These are phyloP conservation scores for Pseudodiploospora longispora DNA, from an alignment of 2,329 filamentous ascomycete species.

Conservation along the genomic window DNA sequence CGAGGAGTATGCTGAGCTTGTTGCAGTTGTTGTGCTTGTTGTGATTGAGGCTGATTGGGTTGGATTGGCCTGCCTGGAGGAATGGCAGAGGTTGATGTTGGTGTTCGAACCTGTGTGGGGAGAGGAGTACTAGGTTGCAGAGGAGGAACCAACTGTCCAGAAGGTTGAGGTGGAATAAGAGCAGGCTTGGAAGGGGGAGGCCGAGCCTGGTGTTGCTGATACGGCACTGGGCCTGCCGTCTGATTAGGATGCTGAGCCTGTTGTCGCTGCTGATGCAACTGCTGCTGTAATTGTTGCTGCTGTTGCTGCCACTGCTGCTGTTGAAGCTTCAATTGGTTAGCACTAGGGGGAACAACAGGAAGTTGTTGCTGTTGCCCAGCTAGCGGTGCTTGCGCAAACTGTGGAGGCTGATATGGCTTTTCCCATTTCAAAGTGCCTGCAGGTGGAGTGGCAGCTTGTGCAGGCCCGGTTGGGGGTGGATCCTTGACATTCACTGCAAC, in stretches of 20 bases:
- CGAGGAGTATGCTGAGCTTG: slow-evolving; percentile 14
- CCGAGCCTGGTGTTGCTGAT: slow-evolving; percentile 16
- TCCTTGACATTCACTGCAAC: slow-evolving; percentile 2
- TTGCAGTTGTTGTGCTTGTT: slow-evolving; percentile 10
- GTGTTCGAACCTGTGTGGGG: slow-evolving; percentile 20
- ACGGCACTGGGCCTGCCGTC: slow-evolving; percentile 9
- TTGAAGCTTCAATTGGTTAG: slow-evolving; percentile 5
- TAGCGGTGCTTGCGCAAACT: slow-evolving; percentile 16
- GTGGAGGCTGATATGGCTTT: slow-evolving; percentile 31
- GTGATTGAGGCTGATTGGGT: slow-evolving; percentile 16
- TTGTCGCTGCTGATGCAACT: slow-evolving; percentile 12
- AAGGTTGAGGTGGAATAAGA: slow-evolving; percentile 26
- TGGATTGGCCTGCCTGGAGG: slow-evolving; percentile 26
- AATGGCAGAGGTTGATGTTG: slow-evolving; percentile 25
- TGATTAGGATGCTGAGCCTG: slow-evolving; percentile 12
- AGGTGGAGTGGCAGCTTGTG: slow-evolving; percentile 15
- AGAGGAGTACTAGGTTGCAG: slow-evolving; percentile 25
- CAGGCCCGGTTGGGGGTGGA: slow-evolving; percentile 20
- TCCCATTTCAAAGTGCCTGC: slow-evolving; percentile 31
- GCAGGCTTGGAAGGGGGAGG: slow-evolving; percentile 20
- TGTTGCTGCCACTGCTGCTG: slow-evolving; percentile 14
- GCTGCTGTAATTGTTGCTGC: slow-evolving; percentile 12
- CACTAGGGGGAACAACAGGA: no score
- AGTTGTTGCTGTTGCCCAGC: slow-evolving; percentile 15
- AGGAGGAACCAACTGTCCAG: slow-evolving; percentile 27